Percentiles rank a stretch among this genome's conserved stretches.
Conservation (phyloP, 805 yeast genomes). For the Candida nemodendra region DNA sequence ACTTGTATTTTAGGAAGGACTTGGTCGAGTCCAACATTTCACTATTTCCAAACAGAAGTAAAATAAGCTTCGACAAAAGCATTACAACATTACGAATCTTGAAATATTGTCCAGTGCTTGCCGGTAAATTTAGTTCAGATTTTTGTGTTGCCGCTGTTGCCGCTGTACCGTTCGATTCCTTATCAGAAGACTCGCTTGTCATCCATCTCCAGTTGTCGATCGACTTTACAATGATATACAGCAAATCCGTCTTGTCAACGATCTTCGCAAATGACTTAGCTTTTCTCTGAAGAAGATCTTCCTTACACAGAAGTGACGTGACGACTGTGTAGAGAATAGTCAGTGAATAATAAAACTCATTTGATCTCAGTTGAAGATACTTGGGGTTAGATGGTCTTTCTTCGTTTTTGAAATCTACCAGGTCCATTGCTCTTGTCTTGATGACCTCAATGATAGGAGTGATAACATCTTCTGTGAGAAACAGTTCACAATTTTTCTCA, state of each 20-base stretch:
- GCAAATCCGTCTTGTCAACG: slow-evolving; percentile 34
- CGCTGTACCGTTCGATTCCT: slow-evolving; percentile 12
- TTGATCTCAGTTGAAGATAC: slow-evolving; percentile 19
- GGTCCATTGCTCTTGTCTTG: slow-evolving; percentile 8
- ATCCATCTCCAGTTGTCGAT: slow-evolving; percentile 71
- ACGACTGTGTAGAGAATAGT: slow-evolving; percentile 28
- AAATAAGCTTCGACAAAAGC: slow-evolving; percentile 51
- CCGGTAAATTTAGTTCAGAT: slow-evolving; percentile 13
- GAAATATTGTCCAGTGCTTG: slow-evolving; percentile 26
- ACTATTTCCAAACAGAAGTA: slow-evolving; percentile 63
- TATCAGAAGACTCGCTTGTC: slow-evolving; percentile 24
- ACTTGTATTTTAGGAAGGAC: slow-evolving; percentile 42
- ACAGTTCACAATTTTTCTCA: slow-evolving; percentile 18
- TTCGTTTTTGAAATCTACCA: slow-evolving; percentile 24
- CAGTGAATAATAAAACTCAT: slow-evolving; percentile 29
- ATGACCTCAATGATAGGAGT: slow-evolving; percentile 15
- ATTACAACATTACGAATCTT: slow-evolving; percentile 57
- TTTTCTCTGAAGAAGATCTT: slow-evolving; percentile 8
- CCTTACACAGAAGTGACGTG: slow-evolving; percentile 11
- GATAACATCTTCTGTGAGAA: slow-evolving; percentile 18
- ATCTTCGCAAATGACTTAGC: slow-evolving; percentile 5
- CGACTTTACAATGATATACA: slow-evolving; percentile 44
- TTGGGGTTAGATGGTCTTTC: slow-evolving; percentile 10
- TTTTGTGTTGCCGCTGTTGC: slow-evolving; percentile 21
- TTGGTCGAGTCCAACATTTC: slow-evolving; percentile 42